Evolutionary conservation across 495 filamentous ascomycete species (phyloP).

Genomic region (Aspergillus panamensis): DNA sequence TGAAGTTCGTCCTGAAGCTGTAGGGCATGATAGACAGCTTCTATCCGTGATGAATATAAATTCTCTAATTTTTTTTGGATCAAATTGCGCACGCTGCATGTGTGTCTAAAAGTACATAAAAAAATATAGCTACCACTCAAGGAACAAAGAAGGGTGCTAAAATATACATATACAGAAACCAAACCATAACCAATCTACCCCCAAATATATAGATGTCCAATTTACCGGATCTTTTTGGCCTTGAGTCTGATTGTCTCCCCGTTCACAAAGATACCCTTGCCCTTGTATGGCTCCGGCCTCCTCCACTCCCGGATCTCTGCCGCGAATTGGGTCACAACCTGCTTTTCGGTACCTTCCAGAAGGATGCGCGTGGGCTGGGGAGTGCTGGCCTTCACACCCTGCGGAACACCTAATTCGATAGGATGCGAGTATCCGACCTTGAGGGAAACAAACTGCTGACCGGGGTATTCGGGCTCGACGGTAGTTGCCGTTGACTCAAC

Average conservation of each 20-base stretch:
- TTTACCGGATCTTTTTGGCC: slow-evolving; percentile 96
- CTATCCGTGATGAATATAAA: slow-evolving; percentile 12
- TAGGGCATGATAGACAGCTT: slow-evolving; percentile 31
- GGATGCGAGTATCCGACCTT: slow-evolving; percentile 97
- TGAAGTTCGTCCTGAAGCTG: slow-evolving; percentile 69
- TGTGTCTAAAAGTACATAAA: slow-evolving; percentile 41
- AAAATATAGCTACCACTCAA: slow-evolving; percentile 19
- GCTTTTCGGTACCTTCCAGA: slow-evolving; percentile 80
- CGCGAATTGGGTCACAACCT: slow-evolving; percentile 83
- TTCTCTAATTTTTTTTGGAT: slow-evolving; percentile 18
- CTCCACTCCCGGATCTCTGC: slow-evolving; percentile 86
- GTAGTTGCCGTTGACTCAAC: slow-evolving; percentile 74
- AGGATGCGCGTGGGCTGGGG: slow-evolving; percentile 93
- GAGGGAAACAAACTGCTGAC: slow-evolving; percentile 81
- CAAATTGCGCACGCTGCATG: slow-evolving; percentile 33
- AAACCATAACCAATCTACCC: slow-evolving; percentile 24
- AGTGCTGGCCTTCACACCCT: slow-evolving; percentile 79
- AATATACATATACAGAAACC: slow-evolving; percentile 44
- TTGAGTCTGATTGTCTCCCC: slow-evolving; percentile 97
- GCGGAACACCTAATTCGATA: slow-evolving; percentile 78
- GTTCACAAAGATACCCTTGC: slow-evolving; percentile 97
- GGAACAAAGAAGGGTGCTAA: slow-evolving; percentile 25
- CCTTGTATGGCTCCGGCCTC: slow-evolving; percentile 95
- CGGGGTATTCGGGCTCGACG: slow-evolving; percentile 62
- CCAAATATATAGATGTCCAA: slow-evolving; percentile 20